These are phyloP conservation scores for Exophiala phaeomuriformis DNA, from an alignment of 2,329 filamentous ascomycete genomes.

Conservation along the genomic window DNA sequence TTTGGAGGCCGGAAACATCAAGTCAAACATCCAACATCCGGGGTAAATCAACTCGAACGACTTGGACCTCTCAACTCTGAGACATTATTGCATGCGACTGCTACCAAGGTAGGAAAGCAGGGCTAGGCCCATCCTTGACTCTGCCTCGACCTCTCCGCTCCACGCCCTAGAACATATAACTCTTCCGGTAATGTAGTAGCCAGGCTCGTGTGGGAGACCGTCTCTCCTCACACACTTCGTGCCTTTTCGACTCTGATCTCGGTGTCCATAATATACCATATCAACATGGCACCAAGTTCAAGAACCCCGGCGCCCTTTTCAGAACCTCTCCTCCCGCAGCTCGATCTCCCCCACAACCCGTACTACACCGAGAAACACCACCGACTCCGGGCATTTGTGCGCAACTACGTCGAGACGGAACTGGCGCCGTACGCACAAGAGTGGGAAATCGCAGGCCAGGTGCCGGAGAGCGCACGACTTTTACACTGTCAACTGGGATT, in stretches of 20 bases:
- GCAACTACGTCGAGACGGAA: conserved; percentile 58
- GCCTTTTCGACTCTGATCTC: too few relatives aligned
- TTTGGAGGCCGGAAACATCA: neutral
- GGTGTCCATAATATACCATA: too few relatives aligned
- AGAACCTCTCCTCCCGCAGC: conserved; percentile 65
- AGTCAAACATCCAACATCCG: neutral
- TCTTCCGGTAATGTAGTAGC: too few relatives aligned
- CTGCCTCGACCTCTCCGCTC: too few relatives aligned
- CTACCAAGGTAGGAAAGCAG: too few relatives aligned
- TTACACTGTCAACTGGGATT: conserved; percentile 61
- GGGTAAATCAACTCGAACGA: neutral
- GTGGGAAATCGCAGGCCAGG: conserved; percentile 61
- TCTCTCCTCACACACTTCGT: too few relatives aligned
- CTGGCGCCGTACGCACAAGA: conserved; percentile 57
- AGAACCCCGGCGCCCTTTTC: conserved; percentile 55
- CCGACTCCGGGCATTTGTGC: conserved; percentile 60
- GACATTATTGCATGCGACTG: neutral
- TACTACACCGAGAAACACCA: conserved; percentile 62
- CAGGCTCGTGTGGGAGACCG: too few relatives aligned
- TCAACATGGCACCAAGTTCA: too few relatives aligned
- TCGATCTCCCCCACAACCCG: conserved; percentile 57
- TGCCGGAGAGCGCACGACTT: conserved; percentile 57
- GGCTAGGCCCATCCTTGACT: too few relatives aligned
- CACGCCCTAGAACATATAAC: too few relatives aligned
- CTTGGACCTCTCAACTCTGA: too few relatives aligned